Percentiles rank a stretch among this genome's conserved stretches.
Evolutionary conservation across 1,284 basidiomycete genomes (phyloP).

Genomic region (Flammula alnicola): DNA sequence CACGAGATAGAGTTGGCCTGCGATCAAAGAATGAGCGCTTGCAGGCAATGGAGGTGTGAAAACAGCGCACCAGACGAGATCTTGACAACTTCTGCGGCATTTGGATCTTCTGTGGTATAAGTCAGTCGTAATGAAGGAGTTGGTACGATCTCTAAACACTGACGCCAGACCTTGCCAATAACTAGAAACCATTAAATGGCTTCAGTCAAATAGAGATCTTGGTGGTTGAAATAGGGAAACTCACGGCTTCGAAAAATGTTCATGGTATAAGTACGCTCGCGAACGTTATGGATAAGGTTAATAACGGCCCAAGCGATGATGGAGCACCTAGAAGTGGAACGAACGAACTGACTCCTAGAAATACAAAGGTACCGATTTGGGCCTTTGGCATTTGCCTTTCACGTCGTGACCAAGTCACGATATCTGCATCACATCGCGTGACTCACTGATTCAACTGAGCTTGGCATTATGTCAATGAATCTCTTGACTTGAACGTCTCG

Average conservation of each 20-base stretch:
- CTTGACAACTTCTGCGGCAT: conserved; percentile 93
- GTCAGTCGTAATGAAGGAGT: conserved; percentile 26
- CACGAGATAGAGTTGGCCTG: conserved; percentile 89
- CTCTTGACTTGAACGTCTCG: not conserved
- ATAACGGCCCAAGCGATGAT: conserved; percentile 14
- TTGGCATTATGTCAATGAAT: not conserved
- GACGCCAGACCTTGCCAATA: conserved; percentile 94
- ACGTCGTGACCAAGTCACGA: conserved; percentile 43
- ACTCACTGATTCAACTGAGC: not conserved
- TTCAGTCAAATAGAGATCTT: conserved; percentile 4
- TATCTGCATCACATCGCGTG: conserved; percentile 22
- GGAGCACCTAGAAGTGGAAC: conserved; percentile 14
- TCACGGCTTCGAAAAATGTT: conserved; percentile 76
- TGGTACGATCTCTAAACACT: conserved; percentile 40
- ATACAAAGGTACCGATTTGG: conserved; percentile 25
- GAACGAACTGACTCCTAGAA: conserved; percentile 17
- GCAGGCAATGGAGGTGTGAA: conserved; percentile 1
- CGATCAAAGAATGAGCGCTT: conserved; percentile 5
- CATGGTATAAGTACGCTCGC: conserved; percentile 34
- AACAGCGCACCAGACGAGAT: conserved; percentile 65
- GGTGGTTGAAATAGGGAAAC: conserved; percentile 36
- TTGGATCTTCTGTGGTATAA: conserved; percentile 67
- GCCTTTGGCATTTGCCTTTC: conserved; percentile 24
- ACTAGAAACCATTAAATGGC: conserved; percentile 51
- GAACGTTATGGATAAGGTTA: conserved; percentile 17